Conservation (phyloP, 2,329 filamentous ascomycete genomes). For the Leptographium lundbergii region DNA sequence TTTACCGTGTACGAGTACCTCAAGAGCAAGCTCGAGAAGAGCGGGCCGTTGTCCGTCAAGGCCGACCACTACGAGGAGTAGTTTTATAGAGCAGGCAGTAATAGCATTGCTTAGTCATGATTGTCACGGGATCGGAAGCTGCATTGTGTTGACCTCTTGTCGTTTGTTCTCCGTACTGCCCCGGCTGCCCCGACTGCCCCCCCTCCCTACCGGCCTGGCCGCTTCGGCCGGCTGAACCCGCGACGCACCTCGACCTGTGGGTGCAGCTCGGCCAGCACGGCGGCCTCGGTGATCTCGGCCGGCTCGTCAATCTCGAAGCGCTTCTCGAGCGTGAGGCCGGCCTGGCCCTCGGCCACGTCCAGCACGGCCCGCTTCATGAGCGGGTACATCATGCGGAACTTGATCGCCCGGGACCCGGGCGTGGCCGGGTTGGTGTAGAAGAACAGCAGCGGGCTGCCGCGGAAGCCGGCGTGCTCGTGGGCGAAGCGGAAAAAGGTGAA, state of each 20-base stretch:
- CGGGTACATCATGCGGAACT: conserved; percentile 77
- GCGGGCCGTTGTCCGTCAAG: conserved; percentile 43
- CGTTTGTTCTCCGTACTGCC: too few species aligned
- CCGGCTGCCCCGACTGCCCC: not conserved
- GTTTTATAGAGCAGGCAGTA: not conserved
- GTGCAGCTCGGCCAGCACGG: conserved; percentile 54
- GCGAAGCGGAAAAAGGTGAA: conserved; percentile 66
- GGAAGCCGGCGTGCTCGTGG: conserved; percentile 39
- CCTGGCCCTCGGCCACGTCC: conserved; percentile 50
- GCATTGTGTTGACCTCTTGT: too few species aligned
- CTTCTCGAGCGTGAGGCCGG: conserved; percentile 55
- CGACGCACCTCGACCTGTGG: conserved; percentile 53
- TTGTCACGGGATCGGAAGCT: too few species aligned
- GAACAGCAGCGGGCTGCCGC: conserved; percentile 55
- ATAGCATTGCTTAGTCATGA: not conserved
- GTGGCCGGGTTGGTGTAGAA: conserved; percentile 69
- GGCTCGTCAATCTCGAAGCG: conserved; percentile 57
- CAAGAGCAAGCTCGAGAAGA: conserved; percentile 59
- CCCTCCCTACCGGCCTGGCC: conserved; percentile 48
- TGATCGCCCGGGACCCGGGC: conserved; percentile 54
- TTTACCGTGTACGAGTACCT: conserved; percentile 70
- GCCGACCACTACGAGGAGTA: conserved; percentile 58
- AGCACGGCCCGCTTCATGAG: conserved; percentile 56
- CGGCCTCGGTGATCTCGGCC: conserved; percentile 55
- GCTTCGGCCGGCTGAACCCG: conserved; percentile 66